Evolutionary conservation across 495 filamentous ascomycete species (phyloP).

Genomic region (Penicillium subrubescens): DNA sequence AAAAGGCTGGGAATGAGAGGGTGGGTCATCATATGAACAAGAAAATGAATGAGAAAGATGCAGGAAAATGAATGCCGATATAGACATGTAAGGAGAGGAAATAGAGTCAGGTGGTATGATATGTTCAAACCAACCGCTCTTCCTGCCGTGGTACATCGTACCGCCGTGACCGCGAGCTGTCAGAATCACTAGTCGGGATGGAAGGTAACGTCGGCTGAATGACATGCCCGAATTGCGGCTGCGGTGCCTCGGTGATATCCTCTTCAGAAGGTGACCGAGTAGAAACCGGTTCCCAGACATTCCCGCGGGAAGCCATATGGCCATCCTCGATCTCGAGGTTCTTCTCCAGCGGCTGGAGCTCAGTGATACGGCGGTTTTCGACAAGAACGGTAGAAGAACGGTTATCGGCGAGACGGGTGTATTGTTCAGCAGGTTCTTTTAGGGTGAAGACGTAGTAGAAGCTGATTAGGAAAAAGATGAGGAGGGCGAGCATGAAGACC

Average conservation of each 20-base stretch:
- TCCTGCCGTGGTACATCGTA: not conserved
- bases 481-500: slow-evolving; percentile 79
- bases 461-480: slow-evolving; percentile 84
- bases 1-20: not conserved
- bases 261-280: slow-evolving; percentile 1
- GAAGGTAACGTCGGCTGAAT: slow-evolving; percentile 22
- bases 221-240: slow-evolving; percentile 6
- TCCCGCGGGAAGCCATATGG: slow-evolving; percentile 4
- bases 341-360: slow-evolving; percentile 88
- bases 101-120: not conserved
- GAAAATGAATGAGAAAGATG: not conserved
- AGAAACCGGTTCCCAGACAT: not conserved
- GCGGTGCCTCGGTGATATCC: slow-evolving; percentile 7
- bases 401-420: slow-evolving; percentile 93
- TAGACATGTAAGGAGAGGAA: not conserved
- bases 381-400: slow-evolving; percentile 97
- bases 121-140: not conserved
- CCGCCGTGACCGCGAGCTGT: not conserved
- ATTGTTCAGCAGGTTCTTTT: slow-evolving; percentile 93
- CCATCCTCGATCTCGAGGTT: slow-evolving; percentile 78
- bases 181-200: slow-evolving; percentile 16
- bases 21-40: not conserved
- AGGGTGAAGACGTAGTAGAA: slow-evolving; percentile 79
- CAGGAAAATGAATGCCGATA: not conserved
- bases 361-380: slow-evolving; percentile 72